Conservation (phyloP, 805 yeast genomes). For the Nakazawaea siamensis region DNA sequence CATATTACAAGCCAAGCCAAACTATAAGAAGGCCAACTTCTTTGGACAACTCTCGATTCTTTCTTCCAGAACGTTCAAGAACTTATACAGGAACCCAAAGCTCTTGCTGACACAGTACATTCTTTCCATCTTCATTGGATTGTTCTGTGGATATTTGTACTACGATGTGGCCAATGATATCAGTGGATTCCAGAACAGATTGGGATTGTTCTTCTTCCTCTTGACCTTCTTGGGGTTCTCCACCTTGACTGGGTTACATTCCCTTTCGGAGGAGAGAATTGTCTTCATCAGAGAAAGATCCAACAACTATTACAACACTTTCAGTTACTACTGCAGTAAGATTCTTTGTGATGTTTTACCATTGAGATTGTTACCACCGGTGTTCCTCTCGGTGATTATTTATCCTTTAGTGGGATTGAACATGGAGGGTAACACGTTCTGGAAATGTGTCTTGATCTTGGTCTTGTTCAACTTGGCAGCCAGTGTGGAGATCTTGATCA, state of each 20-base stretch:
- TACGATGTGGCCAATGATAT: constrained; percentile 81
- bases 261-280: constrained; percentile 82
- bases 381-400: constrained; percentile 66
- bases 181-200: constrained; percentile 91
- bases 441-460: constrained; percentile 59
- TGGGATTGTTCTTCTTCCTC: constrained; percentile 88
- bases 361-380: constrained; percentile 85
- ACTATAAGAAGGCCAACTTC: constrained; percentile 46
- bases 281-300: constrained; percentile 91
- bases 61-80: constrained; percentile 83
- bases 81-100: constrained; percentile 86
- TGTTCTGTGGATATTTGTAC: constrained; percentile 80
- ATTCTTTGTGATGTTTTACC: constrained; percentile 91
- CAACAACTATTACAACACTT: constrained; percentile 85
- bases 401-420: constrained; percentile 90
- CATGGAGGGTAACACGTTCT: constrained; percentile 65
- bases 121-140: constrained; percentile 67
- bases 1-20: constrained; percentile 21
- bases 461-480: constrained; percentile 83
- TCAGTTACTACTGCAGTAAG: constrained; percentile 79
- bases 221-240: constrained; percentile 91
- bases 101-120: constrained; percentile 79
- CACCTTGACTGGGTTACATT: constrained; percentile 82
- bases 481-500: constrained; percentile 74
- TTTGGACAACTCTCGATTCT: constrained; percentile 62